Evolutionary conservation across 2,329 filamentous ascomycete genomes (phyloP), one percentile per base, ranked within the genome.

Genomic region (Curvularia lunata): DNA sequence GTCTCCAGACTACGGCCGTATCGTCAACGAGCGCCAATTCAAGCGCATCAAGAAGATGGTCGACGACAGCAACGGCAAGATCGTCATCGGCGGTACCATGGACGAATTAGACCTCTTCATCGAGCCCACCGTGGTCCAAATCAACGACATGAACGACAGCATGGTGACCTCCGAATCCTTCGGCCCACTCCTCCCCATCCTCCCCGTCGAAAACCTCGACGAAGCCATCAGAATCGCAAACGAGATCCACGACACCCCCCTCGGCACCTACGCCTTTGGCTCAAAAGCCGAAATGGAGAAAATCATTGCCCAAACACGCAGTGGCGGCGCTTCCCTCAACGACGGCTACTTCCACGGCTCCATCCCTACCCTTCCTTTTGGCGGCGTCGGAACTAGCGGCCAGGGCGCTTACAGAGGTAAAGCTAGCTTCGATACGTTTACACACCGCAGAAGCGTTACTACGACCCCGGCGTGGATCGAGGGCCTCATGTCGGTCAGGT

Each of bases 71-170:
- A 85, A 85, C 61, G 95, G 95, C 76, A 90, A 91, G 79, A 92
- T 99, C 63, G 83, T 98, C 48, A 81, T 96, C 69, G 95, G 95
- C 50, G 95, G 95, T 48, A 86, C 88, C 53, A 88, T 90, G 80
- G 92, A 98, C 75, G 88, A 91, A 73, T 82, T 84, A 34, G 85
- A 91, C 30, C 87, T 90, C 48, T 97, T 90, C 78, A 95, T 99
- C 67, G 92, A 94, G 75, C 91, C 93, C 0, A 99, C 95, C 0
- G 87, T 94, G n/a, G 88, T 99, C n/a, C 84, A 91, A 59, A 89
- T 97, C 37, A 83, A 91, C 64, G 87, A 86, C 61, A 74, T 85
- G 16, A 84, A 93, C 48, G 94, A 97, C 78, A 84, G 88, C 7
- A 86, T 97, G 77, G 85, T 97, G 71, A 80, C 81, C 23, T 86